A percentile compares a stretch with the other conserved stretches of the same genome.
These are phyloP conservation scores for Ormosia emarginata DNA, from an alignment of 306 rosid species.

Conservation along the genomic window DNA sequence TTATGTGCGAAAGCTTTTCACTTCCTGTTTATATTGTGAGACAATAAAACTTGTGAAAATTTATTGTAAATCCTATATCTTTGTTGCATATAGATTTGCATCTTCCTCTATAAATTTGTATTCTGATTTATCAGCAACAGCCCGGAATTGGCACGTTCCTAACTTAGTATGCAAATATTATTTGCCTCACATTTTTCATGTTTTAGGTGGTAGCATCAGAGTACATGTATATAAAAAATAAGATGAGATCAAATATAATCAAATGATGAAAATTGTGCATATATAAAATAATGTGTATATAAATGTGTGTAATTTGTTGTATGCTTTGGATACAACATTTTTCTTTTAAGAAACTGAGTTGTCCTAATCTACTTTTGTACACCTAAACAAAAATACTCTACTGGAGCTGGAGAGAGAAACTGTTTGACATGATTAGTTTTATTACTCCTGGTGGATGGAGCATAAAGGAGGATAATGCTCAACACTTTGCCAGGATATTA, in stretches of 20 bases:
- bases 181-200: too few relatives aligned
- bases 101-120: background rate
- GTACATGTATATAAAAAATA: too few relatives aligned
- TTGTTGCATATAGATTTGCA: background rate
- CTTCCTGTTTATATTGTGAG: background rate
- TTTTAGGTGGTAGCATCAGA: too few relatives aligned
- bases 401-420: background rate
- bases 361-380: background rate
- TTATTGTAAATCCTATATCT: background rate
- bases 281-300: background rate
- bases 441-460: slow-evolving; percentile 27
- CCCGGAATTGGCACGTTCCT: background rate
- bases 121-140: background rate
- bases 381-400: background rate
- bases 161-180: background rate
- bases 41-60: background rate
- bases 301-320: background rate
- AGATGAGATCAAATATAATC: too few relatives aligned
- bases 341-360: background rate
- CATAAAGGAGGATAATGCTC: slow-evolving; percentile 32
- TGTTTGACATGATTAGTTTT: slow-evolving; percentile 11
- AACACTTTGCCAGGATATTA: slow-evolving; percentile 13
- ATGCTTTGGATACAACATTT: background rate
- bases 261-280: too few relatives aligned
- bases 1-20: background rate